phyloP scores from a whole-genome alignment of 768 basidiomycete genomes.

The Tylopilus vinaceipallidus region DNA sequence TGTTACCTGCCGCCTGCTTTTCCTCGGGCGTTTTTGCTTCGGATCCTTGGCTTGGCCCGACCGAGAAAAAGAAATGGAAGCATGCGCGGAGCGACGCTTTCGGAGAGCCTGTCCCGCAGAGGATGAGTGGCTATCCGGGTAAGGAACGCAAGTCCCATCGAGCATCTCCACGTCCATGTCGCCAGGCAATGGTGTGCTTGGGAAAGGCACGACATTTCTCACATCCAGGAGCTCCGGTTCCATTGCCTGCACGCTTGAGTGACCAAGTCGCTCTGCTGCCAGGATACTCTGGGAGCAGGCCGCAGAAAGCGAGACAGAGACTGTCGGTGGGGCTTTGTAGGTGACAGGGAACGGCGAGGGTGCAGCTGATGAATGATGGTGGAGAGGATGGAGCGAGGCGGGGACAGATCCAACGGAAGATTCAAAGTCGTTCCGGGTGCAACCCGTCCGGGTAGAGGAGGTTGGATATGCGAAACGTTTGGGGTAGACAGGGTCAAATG shows the following conservation, averaged over 20 bases:
- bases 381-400: conserved; percentile 3
- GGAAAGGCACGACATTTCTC: conserved; percentile 37
- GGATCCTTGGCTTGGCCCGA: conserved; percentile 10
- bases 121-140: neutral
- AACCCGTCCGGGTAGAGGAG: conserved; percentile 17
- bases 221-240: conserved; percentile 30
- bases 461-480: conserved; percentile 17
- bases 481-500: neutral
- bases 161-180: conserved; percentile 27
- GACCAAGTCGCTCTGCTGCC: neutral
- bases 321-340: conserved; percentile 38
- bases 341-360: conserved; percentile 21
- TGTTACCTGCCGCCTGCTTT: conserved; percentile 29
- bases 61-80: conserved; percentile 26
- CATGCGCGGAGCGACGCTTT: conserved; percentile 35
- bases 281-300: conserved; percentile 24
- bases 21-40: conserved; percentile 33
- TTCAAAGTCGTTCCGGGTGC: conserved; percentile 10
- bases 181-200: conserved; percentile 27
- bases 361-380: conserved; percentile 2
- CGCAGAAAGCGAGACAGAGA: conserved; percentile 38
- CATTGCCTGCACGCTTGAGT: conserved; percentile 5
- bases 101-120: conserved; percentile 14
- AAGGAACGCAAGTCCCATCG: conserved; percentile 22
- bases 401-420: neutral